A percentile compares a stretch with the other conserved stretches of the same genome.
Evolutionary conservation across 345 rosid species (phyloP).

Genomic region (Noccaea caerulescens): DNA sequence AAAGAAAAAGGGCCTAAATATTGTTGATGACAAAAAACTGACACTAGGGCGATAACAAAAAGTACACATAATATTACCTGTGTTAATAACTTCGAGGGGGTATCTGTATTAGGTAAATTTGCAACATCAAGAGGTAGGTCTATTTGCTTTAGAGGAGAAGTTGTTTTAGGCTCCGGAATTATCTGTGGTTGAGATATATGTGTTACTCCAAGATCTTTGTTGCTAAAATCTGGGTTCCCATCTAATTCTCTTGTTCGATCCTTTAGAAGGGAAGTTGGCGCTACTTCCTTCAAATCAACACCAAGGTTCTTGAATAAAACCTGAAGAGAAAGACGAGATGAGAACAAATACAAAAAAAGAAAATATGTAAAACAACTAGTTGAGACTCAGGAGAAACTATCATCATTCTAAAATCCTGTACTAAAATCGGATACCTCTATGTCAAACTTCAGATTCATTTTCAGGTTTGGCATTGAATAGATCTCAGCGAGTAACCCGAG

Average conservation of each 20-base stretch:
- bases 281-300: conserved; percentile 88
- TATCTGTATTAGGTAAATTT: conserved; percentile 68
- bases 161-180: conserved; percentile 70
- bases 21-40: neutral
- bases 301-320: conserved; percentile 88
- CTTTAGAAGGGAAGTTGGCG: conserved; percentile 86
- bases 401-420: conserved; percentile 18
- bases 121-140: conserved; percentile 65
- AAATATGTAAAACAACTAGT: neutral
- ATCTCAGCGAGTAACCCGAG: conserved; percentile 93
- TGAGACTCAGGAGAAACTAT: conserved; percentile 1
- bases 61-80: conserved; percentile 59
- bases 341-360: neutral
- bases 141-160: conserved; percentile 65
- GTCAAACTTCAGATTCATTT: conserved; percentile 98
- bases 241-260: conserved; percentile 91
- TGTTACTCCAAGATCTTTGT: conserved; percentile 71
- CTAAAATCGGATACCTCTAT: conserved; percentile 67
- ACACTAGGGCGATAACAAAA: conserved; percentile 1
- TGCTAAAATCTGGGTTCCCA: conserved; percentile 97
- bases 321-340: conserved; percentile 45
- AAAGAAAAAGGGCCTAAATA: conserved; percentile 22
- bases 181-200: conserved; percentile 65
- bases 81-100: conserved; percentile 65
- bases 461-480: conserved; percentile 93